Percentiles rank a stretch among this genome's conserved stretches.
These are phyloP conservation scores for Schizonepeta tenuifolia DNA, from an alignment of 257 asterid genomes.

Conservation along the genomic window DNA sequence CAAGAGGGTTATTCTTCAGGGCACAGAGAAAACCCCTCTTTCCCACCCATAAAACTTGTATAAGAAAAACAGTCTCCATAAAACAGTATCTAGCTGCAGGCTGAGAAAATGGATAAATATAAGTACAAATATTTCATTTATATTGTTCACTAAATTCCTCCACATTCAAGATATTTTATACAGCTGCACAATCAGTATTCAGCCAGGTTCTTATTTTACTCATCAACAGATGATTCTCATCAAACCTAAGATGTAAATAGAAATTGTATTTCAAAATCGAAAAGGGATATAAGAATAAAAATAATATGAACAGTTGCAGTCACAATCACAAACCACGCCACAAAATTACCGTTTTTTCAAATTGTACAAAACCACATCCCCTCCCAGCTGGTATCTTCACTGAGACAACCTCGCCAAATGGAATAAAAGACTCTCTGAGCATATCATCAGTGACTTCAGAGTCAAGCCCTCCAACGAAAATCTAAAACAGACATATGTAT, in stretches of 20 bases:
- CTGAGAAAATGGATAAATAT: neutral
- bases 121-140: no score
- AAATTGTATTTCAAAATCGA: neutral
- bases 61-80: neutral
- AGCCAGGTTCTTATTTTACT: neutral
- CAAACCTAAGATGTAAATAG: neutral
- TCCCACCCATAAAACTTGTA: neutral
- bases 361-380: conserved; percentile 91
- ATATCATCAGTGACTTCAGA: conserved; percentile 77
- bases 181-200: neutral
- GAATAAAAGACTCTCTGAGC: conserved; percentile 60
- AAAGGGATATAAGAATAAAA: neutral
- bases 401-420: conserved; percentile 75
- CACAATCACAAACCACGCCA: conserved; percentile 12
- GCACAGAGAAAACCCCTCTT: neutral
- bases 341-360: conserved; percentile 41
- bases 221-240: neutral
- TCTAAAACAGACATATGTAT: conserved; percentile 34
- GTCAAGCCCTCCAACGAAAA: conserved; percentile 64
- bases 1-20: conserved; percentile 12
- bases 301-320: neutral
- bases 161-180: neutral
- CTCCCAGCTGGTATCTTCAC: conserved; percentile 82
- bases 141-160: neutral
- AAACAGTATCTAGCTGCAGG: neutral